Evolutionary conservation across 768 basidiomycete species (phyloP), one percentile per base, ranked within the genome.

Genomic region (Hypsizygus marmoreus): DNA sequence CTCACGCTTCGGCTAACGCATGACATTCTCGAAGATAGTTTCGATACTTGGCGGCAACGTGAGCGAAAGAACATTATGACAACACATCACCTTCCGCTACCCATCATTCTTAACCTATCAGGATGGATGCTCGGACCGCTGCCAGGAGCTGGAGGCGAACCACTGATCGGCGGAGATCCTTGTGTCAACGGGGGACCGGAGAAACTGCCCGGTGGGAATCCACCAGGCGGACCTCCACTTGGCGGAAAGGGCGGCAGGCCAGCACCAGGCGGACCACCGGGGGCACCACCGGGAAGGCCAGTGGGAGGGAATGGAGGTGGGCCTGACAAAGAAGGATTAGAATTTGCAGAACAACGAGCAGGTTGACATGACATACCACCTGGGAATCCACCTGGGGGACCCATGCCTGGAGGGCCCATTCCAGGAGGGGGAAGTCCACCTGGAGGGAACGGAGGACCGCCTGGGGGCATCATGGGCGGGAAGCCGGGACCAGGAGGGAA

Each of bases 61-160:
- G n/a, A n/a, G n/a, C n/a, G 24, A 37, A 34, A 46, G 26, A 16
- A 47, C 33, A 35, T 35, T 42, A 25, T 35, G 22, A 12, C 40
- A 31, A 25, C 22, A 43, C 11, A 10, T 40, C 34, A 24, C 55
- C 29, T 60, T 49, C 64, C 60, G 40, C 62, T 64, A 41, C 65
- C 76, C 84, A 92, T 81, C 89, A 92, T 91, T 47, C 88, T 76
- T 64, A 88, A 56, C 47, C 90, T 78, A 66, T 92, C 90, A 8
- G 90, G 90, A 62, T 92, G 90, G 53, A 92, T 91, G n/a, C 74
- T 81, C 32, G 85, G 82, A 14, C 77, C 76, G 14, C 62, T 63
- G 23, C 68, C 64, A 35, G 64, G 57, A 8, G 59, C 45, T 8
- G 65, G 61, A 4, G 62, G 46, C 11, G 32, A 57, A 50, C 58